Base-by-base conservation (phyloP, 2,329 filamentous ascomycete species). In the Fusarium brevicatenulatum region DNA sequence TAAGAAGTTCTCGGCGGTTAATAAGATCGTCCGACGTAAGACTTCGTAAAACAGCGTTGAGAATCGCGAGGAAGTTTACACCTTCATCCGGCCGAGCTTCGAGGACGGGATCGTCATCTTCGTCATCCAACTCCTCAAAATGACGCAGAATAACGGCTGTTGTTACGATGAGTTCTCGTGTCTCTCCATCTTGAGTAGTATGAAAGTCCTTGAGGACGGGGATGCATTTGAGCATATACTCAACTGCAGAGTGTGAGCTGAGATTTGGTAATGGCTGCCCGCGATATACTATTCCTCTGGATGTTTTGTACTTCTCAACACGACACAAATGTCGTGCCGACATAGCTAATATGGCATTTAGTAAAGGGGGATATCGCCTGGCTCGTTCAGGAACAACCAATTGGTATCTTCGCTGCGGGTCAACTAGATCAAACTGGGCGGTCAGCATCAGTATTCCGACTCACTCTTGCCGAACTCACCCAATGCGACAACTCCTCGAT, bases 221-320 rank as follows among this genome's bases (percentile, higher is more conserved):
- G 0, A 76, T 76, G 7, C 72, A 77, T 13, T 76, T 76, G 0
- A 76, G 32, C 74, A 76, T 77, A 8, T 76, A 77, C 32, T 77
- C 74, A 3, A 76, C 74, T 23, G 72, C 72, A 0, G 68, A 63
- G 0, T 68, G 63, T 0, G 70, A 21, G 1, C 58, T 77, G 0
- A 76, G 68, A 5, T 66, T 64, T 0, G 72, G 72, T 0, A 76
- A n/a, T 0, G 63, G 61, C 3, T 77, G 74, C 1, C 72, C 66
- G 0, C 72, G 74, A 13, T 77, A 77, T 0, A 72, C 25, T 0
- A 76, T 64, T 3, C 68, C 74, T 2, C 60, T 50, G 0, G 54
- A 1, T 0, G 72, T 76, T 6, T 53, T 71, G 9, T 74, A 70
- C 2, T 63, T 74, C 0, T 70, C 56, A 0, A 76, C 25, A 0